Evolutionary conservation across 768 basidiomycete species (phyloP).

Genomic region (Collybia sp.): DNA sequence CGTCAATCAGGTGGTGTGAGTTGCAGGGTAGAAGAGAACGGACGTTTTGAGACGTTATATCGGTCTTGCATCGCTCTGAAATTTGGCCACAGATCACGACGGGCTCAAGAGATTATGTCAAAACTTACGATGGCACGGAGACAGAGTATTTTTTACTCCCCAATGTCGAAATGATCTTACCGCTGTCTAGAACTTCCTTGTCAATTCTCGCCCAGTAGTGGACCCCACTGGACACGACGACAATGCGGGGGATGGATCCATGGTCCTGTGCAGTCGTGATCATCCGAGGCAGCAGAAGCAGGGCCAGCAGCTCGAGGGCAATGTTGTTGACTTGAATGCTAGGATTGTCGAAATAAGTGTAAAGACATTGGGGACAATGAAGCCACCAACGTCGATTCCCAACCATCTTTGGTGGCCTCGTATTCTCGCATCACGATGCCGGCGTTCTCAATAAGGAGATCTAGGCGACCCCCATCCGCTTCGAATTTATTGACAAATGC

Average conservation of each 20-base stretch:
- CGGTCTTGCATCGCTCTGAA: conserved; percentile 12
- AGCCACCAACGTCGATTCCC: conserved; percentile 35
- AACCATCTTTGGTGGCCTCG: conserved; percentile 33
- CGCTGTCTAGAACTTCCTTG: conserved; percentile 15
- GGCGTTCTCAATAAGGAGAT: conserved; percentile 44
- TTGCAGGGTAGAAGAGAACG: conserved; percentile 1
- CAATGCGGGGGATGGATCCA: conserved; percentile 27
- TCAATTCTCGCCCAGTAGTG: conserved; percentile 26
- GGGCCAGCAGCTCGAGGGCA: conserved; percentile 30
- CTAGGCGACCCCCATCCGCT: conserved; percentile 28
- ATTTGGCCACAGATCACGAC: neutral
- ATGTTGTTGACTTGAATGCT: conserved; percentile 48
- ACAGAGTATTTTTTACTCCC: conserved; percentile 24
- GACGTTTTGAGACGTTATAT: conserved; percentile 32
- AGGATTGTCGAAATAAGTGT: neutral
- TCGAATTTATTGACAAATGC: conserved; percentile 30
- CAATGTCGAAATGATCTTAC: conserved; percentile 25
- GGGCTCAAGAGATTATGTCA: neutral
- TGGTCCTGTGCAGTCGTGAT: conserved; percentile 28
- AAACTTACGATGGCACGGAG: conserved; percentile 15
- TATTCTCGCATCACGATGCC: conserved; percentile 14
- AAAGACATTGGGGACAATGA: neutral
- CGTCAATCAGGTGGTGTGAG: neutral
- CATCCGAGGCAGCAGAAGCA: conserved; percentile 40
- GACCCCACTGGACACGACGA: conserved; percentile 37